Base-by-base conservation (phyloP, 306 rosid genomes). In the Pueraria montana region DNA sequence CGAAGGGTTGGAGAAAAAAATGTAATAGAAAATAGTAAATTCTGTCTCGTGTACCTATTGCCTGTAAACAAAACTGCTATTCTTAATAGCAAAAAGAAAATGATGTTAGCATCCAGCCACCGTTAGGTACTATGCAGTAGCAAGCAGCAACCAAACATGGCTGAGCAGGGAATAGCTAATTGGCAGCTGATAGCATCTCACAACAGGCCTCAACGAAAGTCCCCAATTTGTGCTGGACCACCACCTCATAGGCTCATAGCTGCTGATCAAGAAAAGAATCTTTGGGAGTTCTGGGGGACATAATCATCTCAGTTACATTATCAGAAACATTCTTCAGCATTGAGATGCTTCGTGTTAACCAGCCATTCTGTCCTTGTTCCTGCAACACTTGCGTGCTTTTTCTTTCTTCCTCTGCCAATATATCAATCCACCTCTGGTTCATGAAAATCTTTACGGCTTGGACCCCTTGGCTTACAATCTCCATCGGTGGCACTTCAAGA, bases 311-410 rank as follows among this genome's bases (percentile, higher is more conserved):
- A 4, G 91, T 55, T 56, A 93, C 94, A 82, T 87, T 86, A 45
- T 34, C 97, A 27, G 97, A 71, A 77, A 88, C 92, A 69, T 78
- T 82, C 85, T 94, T 94, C 92, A 96, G 82, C 99, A 92, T 89
- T 68, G 98, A 92, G 55, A 93, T 86, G 89, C 97, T 92, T 80
- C 99, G 87, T 0, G 89, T 94, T 83, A 96, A 78, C 99, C 98
- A 96, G 46, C 92, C 98, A 11, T 76, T 56, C 63, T 89, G 81
- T 64, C 71, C 80, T 72, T 84, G 87, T 74, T 90, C 97, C 81
- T 87, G 85, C 17, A 81, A 58, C 81, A 88, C 92, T 52, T 70
- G 85, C 65, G 48, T 87, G 80, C 87, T 87, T 80, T 85, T 92
- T 71, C 86, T 92, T 74, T 96, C 99, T 83, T 90, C 97, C 87